phyloP scores from a whole-genome alignment of 805 yeast genomes.

The Cyberlindnera lachancei region DNA sequence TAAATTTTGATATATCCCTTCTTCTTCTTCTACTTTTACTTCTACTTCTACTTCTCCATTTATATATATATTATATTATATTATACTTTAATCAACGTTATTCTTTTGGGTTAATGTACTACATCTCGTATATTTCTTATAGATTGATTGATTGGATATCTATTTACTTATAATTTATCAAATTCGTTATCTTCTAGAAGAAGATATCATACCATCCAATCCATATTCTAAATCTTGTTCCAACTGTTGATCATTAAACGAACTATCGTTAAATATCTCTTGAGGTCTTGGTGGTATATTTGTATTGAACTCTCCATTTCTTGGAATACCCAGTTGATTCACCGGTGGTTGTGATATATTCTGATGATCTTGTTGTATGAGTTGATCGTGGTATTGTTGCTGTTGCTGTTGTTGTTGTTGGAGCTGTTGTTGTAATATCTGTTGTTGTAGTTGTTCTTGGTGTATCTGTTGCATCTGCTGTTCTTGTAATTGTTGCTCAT shows the following conservation, averaged over 20 bases:
- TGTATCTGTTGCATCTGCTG: slow-evolving; percentile 9
- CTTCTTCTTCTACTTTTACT: background rate
- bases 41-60: background rate
- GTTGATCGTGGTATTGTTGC: slow-evolving; percentile 8
- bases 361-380: slow-evolving; percentile 6
- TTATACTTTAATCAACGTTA: too few species aligned
- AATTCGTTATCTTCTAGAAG: too few species aligned
- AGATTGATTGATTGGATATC: too few species aligned
- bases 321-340: slow-evolving; percentile 41
- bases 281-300: slow-evolving; percentile 60
- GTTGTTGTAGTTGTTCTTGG: slow-evolving; percentile 16
- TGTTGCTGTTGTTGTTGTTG: slow-evolving; percentile 17
- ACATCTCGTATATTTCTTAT: too few species aligned
- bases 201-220: slow-evolving; percentile 37
- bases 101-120: too few species aligned
- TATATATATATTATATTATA: background rate
- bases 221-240: slow-evolving; percentile 67
- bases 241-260: slow-evolving; percentile 36
- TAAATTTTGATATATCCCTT: background rate
- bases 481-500: slow-evolving; percentile 12
- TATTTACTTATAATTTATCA: too few species aligned
- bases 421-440: slow-evolving; percentile 13
- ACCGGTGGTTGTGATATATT: slow-evolving; percentile 23
- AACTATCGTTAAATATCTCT: slow-evolving; percentile 27
- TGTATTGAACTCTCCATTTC: slow-evolving; percentile 33